Evolutionary conservation across 108 stramenopile genomes (phyloP).

Genomic region (Stephanodiscus minutulus): DNA sequence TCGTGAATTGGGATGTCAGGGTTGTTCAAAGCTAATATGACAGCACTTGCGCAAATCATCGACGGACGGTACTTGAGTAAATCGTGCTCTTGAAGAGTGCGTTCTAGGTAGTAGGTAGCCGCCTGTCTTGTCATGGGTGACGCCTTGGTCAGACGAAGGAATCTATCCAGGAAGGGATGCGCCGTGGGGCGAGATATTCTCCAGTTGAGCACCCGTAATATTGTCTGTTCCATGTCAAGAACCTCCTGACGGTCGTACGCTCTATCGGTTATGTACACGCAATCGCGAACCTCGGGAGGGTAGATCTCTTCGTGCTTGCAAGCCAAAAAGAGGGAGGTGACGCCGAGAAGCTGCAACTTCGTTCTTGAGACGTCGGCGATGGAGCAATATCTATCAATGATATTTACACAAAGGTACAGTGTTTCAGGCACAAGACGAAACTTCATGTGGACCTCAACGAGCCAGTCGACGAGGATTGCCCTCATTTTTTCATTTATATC

Average conservation of each 20-base stretch:
- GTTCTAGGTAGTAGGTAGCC: slow-evolving; percentile 91
- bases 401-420: slow-evolving; percentile 81
- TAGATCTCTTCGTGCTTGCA: slow-evolving; percentile 99
- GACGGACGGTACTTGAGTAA: slow-evolving; percentile 89
- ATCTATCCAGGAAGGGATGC: slow-evolving; percentile 91
- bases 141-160: slow-evolving; percentile 63
- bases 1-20: slow-evolving; percentile 39
- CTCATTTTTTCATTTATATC: slow-evolving; percentile 91
- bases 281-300: slow-evolving; percentile 96
- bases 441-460: slow-evolving; percentile 95
- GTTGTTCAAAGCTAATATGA: slow-evolving; percentile 80
- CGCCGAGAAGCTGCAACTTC: slow-evolving; percentile 96
- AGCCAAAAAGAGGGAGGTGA: slow-evolving; percentile 95
- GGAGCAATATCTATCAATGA: slow-evolving; percentile 87
- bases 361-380: slow-evolving; percentile 75
- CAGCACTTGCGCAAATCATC: slow-evolving; percentile 83
- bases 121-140: slow-evolving; percentile 57
- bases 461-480: slow-evolving; percentile 91
- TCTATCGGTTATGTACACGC: slow-evolving; percentile 97
- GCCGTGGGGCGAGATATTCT: slow-evolving; percentile 91
- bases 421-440: slow-evolving; percentile 89
- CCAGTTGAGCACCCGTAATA: slow-evolving; percentile 86
- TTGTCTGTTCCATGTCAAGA: slow-evolving; percentile 95
- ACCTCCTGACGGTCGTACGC: slow-evolving; percentile 88
- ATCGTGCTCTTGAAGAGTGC: slow-evolving; percentile 93